phyloP scores from a whole-genome alignment of 345 rosid genomes.

The Acer negundo region DNA sequence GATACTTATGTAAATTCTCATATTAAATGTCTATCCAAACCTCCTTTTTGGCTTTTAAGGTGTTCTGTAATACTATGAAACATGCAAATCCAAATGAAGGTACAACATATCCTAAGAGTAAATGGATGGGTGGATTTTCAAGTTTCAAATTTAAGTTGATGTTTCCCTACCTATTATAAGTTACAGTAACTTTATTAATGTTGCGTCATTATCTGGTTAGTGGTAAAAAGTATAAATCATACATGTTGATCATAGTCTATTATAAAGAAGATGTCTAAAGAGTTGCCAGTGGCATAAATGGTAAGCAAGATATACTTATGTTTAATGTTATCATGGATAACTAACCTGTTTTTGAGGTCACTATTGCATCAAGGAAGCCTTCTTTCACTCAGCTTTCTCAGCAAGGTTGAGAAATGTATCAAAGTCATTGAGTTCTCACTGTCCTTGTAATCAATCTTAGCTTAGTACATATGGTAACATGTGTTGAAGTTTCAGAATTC shows the following conservation, averaged over 20 bases:
- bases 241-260: background rate
- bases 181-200: background rate
- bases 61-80: background rate
- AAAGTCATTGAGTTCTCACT: background rate
- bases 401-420: background rate
- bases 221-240: background rate
- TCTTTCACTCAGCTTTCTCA: background rate
- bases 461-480: background rate
- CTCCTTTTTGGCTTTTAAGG: background rate
- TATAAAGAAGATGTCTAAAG: background rate
- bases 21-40: background rate
- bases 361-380: background rate
- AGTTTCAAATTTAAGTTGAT: background rate
- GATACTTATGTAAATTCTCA: background rate
- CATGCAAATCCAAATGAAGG: background rate
- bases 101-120: no score
- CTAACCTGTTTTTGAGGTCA: background rate
- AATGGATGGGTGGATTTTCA: no score
- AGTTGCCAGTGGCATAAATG: background rate
- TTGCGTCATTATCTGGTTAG: background rate
- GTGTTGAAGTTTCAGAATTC: background rate
- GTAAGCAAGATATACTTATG: background rate
- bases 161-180: background rate
- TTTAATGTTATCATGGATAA: background rate
- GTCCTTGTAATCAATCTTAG: background rate